phyloP scores from a whole-genome alignment of 2,329 filamentous ascomycete genomes.

The Aspergillus tubingensis region DNA sequence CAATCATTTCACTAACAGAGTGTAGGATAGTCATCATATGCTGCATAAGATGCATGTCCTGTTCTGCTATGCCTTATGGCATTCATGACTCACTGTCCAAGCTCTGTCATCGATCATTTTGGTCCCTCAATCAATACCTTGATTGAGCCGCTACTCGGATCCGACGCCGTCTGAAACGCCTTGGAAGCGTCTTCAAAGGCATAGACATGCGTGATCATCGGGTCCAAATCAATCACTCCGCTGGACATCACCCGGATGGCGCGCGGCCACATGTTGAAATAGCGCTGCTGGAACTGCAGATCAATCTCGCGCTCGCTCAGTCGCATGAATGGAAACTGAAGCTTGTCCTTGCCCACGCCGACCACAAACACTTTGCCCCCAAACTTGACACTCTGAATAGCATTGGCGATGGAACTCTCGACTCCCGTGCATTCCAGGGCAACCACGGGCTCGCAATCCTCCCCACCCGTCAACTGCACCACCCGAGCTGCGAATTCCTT shows the following conservation, averaged over 20 bases:
- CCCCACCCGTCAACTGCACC: background rate
- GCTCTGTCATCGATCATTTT: background rate
- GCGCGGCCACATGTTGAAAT: background rate
- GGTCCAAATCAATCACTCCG: background rate
- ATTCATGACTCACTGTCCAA: too few relatives aligned
- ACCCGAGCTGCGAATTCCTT: background rate
- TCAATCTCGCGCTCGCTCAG: background rate
- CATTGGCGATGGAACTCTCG: background rate
- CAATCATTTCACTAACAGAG: too few relatives aligned
- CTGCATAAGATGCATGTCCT: too few relatives aligned
- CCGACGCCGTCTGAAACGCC: background rate
- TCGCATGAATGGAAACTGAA: background rate
- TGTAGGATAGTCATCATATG: too few relatives aligned
- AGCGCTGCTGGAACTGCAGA: background rate
- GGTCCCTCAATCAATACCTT: background rate
- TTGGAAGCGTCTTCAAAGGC: background rate
- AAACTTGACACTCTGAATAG: background rate
- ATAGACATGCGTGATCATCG: background rate
- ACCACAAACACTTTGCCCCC: background rate
- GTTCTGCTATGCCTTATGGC: too few relatives aligned
- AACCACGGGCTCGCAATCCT: background rate
- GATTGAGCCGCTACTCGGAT: background rate
- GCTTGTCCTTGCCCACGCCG: background rate
- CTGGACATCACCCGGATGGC: background rate
- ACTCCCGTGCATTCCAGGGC: background rate